A percentile compares a stretch with the other conserved stretches of the same genome.
phyloP scores from a whole-genome alignment of 208 protist species.

The Angomonas desouzai region DNA sequence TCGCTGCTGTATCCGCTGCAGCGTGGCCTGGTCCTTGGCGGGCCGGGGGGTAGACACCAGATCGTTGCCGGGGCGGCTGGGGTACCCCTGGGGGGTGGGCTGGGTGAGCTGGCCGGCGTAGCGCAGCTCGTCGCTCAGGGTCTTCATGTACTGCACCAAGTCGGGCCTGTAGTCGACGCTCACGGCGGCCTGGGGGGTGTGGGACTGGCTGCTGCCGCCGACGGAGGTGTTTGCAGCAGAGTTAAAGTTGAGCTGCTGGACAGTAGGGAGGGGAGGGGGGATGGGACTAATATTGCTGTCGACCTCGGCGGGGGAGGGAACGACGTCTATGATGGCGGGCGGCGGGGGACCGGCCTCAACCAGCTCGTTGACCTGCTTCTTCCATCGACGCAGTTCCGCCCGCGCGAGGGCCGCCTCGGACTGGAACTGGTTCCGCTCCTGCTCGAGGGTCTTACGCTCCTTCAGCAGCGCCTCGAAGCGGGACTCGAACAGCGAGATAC shows the following conservation, averaged over 20 bases:
- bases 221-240: neutral
- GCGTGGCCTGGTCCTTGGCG: neutral
- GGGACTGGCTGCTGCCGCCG: conserved; percentile 4
- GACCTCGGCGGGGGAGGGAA: neutral
- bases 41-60: neutral
- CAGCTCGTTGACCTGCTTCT: conserved; percentile 21
- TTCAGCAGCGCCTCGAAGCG: conserved; percentile 21
- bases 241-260: neutral
- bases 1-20: conserved; percentile 13
- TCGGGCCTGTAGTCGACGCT: conserved; percentile 26
- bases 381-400: conserved; percentile 69
- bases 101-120: conserved; percentile 18
- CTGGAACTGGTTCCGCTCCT: conserved; percentile 53
- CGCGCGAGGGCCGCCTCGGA: conserved; percentile 73
- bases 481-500: conserved; percentile 36
- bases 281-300: neutral
- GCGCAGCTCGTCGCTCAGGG: conserved; percentile 58
- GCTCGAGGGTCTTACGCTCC: conserved; percentile 29
- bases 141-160: conserved; percentile 57
- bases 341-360: neutral
- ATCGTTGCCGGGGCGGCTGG: neutral
- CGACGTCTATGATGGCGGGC: neutral
- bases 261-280: neutral
- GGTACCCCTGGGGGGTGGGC: neutral
- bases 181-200: too few species aligned